Percentiles rank a stretch among this genome's conserved stretches.
Evolutionary conservation across 495 filamentous ascomycete genomes (phyloP).

Genomic region (Xylaria longipes): DNA sequence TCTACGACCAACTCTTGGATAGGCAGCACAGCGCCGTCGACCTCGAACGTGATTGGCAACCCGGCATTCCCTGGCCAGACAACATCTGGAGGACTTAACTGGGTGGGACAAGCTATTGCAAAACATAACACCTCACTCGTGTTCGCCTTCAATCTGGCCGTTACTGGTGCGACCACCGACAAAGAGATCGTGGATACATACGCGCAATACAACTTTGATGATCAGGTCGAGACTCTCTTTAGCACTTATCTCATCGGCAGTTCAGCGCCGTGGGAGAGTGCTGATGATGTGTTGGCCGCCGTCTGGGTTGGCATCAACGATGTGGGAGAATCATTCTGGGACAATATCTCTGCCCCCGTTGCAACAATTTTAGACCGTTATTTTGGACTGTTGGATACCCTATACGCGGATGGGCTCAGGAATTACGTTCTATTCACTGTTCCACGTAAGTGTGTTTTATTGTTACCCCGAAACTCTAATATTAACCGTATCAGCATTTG

Average conservation of each 20-base stretch:
- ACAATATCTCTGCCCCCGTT: conserved; percentile 46
- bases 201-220: conserved; percentile 45
- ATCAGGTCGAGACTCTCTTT: conserved; percentile 19
- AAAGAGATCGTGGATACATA: conserved; percentile 54
- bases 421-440: conserved; percentile 71
- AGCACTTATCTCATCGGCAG: conserved; percentile 11
- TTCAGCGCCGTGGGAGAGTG: conserved; percentile 54
- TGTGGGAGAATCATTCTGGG: conserved; percentile 59
- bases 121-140: conserved; percentile 57
- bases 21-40: conserved; percentile 59
- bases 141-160: conserved; percentile 63
- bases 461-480: neutral
- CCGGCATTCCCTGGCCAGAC: conserved; percentile 57
- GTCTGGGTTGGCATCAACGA: conserved; percentile 73
- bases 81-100: conserved; percentile 54
- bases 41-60: conserved; percentile 68
- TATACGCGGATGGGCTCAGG: conserved; percentile 63
- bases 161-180: conserved; percentile 62
- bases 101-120: conserved; percentile 63
- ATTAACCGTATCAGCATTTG: conserved; percentile 22
- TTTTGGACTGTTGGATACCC: conserved; percentile 49
- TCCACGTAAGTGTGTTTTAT: conserved; percentile 46
- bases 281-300: conserved; percentile 60
- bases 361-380: conserved; percentile 56
- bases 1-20: conserved; percentile 51